phyloP scores from a whole-genome alignment of 1,284 basidiomycete genomes.

The Coniophora puteana region DNA sequence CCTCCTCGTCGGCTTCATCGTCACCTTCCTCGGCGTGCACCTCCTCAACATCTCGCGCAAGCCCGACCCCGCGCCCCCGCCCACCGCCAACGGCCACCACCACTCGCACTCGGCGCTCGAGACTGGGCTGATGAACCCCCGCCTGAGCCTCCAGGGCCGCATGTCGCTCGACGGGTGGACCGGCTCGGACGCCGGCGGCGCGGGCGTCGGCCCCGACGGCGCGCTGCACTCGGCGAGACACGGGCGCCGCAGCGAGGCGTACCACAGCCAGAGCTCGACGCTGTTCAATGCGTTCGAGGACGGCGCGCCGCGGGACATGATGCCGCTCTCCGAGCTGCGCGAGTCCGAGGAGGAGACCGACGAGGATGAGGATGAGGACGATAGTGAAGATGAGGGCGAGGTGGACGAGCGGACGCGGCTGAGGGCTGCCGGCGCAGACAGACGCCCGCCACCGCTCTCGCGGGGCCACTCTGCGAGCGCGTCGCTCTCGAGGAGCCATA shows the following conservation, averaged over 20 bases:
- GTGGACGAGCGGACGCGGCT: slow-evolving; percentile 51
- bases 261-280: slow-evolving; percentile 55
- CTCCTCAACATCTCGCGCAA: slow-evolving; percentile 82
- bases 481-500: slow-evolving; percentile 27
- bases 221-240: slow-evolving; percentile 34
- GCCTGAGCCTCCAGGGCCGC: slow-evolving; percentile 64
- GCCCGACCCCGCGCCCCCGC: slow-evolving; percentile 38
- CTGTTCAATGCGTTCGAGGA: slow-evolving; percentile 64
- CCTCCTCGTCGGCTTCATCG: slow-evolving; percentile 81
- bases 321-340: slow-evolving; percentile 39
- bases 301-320: slow-evolving; percentile 24
- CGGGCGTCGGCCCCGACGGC: slow-evolving; percentile 28
- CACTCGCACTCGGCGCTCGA: slow-evolving; percentile 64
- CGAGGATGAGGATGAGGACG: slow-evolving; percentile 36
- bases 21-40: slow-evolving; percentile 92
- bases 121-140: slow-evolving; percentile 73
- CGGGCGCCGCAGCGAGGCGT: slow-evolving; percentile 51
- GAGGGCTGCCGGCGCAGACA: too few species aligned
- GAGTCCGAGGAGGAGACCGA: slow-evolving; percentile 41
- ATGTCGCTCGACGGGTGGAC: slow-evolving; percentile 72
- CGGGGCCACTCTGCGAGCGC: slow-evolving; percentile 23
- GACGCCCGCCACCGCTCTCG: too few species aligned
- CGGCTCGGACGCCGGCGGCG: slow-evolving; percentile 36
- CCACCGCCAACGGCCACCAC: slow-evolving; percentile 40
- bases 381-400: slow-evolving; percentile 32